phyloP scores from a whole-genome alignment of 148 eudicot species.

The Fagopyrum esculentum region DNA sequence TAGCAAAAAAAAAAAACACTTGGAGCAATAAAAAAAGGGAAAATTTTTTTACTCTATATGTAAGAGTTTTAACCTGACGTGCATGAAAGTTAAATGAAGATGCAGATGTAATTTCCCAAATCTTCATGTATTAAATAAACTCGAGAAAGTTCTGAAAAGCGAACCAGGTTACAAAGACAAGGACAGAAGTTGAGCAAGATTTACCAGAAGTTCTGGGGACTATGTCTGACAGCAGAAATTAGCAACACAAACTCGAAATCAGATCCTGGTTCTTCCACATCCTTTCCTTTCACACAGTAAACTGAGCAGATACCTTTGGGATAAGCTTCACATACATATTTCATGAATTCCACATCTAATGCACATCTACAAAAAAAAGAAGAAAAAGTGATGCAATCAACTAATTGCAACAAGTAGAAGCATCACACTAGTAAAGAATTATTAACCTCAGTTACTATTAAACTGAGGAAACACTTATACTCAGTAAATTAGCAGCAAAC shows the following conservation, averaged over 20 bases:
- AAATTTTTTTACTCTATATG: neutral
- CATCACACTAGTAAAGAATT: neutral
- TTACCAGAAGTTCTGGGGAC: constrained; percentile 96
- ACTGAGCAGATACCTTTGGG: constrained; percentile 88
- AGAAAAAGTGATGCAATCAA: neutral
- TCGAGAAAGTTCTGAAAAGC: neutral
- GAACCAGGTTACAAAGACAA: neutral
- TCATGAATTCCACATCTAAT: constrained; percentile 69
- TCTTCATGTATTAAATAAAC: neutral
- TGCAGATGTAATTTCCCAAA: neutral
- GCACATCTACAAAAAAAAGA: constrained; percentile 59
- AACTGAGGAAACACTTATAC: neutral
- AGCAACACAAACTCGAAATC: constrained; percentile 85
- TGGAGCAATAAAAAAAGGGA: neutral
- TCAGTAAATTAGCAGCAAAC: neutral
- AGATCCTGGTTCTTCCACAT: constrained; percentile 83
- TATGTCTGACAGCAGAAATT: constrained; percentile 85
- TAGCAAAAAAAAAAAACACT: neutral
- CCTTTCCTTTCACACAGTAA: constrained; percentile 71
- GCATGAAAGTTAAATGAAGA: neutral
- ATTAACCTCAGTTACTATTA: neutral
- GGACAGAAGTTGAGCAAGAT: neutral
- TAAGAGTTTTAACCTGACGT: neutral
- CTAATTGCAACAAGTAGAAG: neutral
- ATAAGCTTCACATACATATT: constrained; percentile 82